These are phyloP conservation scores for Ailanthus altissimus DNA, from an alignment of 345 rosid genomes.

Conservation along the genomic window DNA sequence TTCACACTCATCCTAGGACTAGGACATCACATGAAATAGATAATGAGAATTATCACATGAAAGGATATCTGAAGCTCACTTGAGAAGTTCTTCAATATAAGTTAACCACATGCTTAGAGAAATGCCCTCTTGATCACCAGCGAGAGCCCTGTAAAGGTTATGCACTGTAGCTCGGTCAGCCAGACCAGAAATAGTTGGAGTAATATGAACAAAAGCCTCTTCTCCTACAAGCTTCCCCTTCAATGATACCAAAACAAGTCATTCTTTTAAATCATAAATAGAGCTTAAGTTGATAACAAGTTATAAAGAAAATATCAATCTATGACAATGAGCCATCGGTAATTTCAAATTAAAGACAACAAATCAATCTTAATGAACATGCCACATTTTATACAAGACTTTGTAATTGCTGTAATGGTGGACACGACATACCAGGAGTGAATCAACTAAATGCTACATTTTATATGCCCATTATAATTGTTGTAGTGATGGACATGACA, in stretches of 20 bases:
- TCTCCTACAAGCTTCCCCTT: slow-evolving; percentile 75
- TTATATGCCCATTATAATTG: not conserved
- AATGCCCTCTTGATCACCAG: slow-evolving; percentile 62
- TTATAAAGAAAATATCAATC: not conserved
- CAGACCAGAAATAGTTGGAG: slow-evolving; percentile 86
- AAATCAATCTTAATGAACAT: not conserved
- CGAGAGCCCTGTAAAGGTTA: slow-evolving; percentile 83
- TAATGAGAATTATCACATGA: not conserved
- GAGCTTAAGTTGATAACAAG: not conserved
- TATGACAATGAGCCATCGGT: not conserved
- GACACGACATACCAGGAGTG: not conserved
- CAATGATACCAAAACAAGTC: slow-evolving; percentile 23
- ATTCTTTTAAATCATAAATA: slow-evolving; percentile 11
- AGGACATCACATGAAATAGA: not conserved
- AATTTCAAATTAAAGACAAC: not conserved
- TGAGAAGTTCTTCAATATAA: slow-evolving; percentile 83
- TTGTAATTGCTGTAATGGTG: not conserved
- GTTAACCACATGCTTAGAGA: slow-evolving; percentile 77
- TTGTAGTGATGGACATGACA: not conserved
- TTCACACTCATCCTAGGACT: not conserved
- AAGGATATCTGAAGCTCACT: slow-evolving; percentile 52
- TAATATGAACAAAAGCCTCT: slow-evolving; percentile 85
- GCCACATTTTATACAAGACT: not conserved
- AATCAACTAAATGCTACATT: not conserved
- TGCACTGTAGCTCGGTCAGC: slow-evolving; percentile 88